Base-by-base conservation (phyloP, 2,329 filamentous ascomycete genomes). In the Arthrinium phaeospermum region DNA sequence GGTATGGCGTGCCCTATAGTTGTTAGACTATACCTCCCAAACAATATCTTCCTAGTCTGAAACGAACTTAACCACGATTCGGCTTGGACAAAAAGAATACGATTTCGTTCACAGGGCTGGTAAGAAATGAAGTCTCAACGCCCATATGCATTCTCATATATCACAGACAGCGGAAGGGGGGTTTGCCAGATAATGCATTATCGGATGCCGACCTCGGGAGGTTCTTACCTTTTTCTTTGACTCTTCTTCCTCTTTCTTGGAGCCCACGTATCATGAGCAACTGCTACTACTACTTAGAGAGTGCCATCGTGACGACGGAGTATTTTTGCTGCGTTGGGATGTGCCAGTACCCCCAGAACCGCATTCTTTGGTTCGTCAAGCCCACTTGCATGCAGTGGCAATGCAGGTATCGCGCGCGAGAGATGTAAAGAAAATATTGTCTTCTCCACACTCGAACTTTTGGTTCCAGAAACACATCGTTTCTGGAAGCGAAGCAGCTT, bases 1-100 rank as follows among this genome's bases (percentile, higher is more conserved):
- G 37, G 49, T 10, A n/a, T 12, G 19, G 27, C n/a, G 53, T 61
- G 30, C 19, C 30, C 30, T 64, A 64, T 64, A 64, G 16, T 64
- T 64, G 30, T n/a, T 64, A 19, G 30, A n/a, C 57, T 64, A 64
- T 64, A 64, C 57, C 57, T 22, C 57, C 57, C 57, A 64, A 64
- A 22, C 53, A 64, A 5, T 24, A 22, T 64, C 41, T 16, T 6
- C 30, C 19, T 41, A 4, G 19, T 41, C 22, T 12, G 13, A 41
- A 16, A 16, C 53, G 1, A 37, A 7, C 8, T 12, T n/a, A 2
- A 8, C 6, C 19, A 14, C 12, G 30, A n/a, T 19, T 41, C 41
- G 37, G 57, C 57, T 64, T 41, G 34, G 22, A 14, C 4, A 22
- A n/a, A n/a, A 41, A 22, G 37, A 19, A 10, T n/a, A 16, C 10